A percentile compares a stretch with the other conserved stretches of the same genome.
Evolutionary conservation across 768 basidiomycete genomes (phyloP).

Genomic region (Lactifluus piperatus): DNA sequence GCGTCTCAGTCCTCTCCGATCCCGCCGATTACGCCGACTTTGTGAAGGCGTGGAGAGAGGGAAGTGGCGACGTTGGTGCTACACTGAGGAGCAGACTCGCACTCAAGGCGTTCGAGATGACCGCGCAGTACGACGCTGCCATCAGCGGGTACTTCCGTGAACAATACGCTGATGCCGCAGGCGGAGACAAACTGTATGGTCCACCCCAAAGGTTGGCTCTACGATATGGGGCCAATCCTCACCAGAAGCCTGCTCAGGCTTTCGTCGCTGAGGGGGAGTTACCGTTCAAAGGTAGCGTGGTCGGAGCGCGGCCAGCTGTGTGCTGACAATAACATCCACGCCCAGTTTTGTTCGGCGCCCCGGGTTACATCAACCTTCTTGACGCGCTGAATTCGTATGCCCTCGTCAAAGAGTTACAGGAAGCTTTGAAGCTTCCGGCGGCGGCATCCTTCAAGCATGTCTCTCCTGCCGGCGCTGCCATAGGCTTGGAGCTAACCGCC

Average conservation of each 20-base stretch:
- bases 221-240: constrained; percentile 96
- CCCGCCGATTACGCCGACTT: constrained; percentile 83
- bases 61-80: constrained; percentile 67
- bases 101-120: constrained; percentile 96
- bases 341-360: constrained; percentile 82
- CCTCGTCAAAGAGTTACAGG: constrained; percentile 88
- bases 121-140: constrained; percentile 88
- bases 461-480: constrained; percentile 94
- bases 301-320: neutral
- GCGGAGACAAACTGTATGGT: constrained; percentile 52
- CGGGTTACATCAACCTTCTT: constrained; percentile 96
- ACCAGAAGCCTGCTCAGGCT: constrained; percentile 97
- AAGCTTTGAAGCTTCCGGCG: constrained; percentile 80
- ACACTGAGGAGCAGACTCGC: constrained; percentile 71
- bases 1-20: constrained; percentile 84
- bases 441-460: constrained; percentile 99
- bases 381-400: constrained; percentile 97
- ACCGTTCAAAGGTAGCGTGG: constrained; percentile 76
- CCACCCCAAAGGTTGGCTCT: constrained; percentile 78
- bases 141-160: constrained; percentile 96
- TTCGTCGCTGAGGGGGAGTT: constrained; percentile 82
- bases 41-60: constrained; percentile 64
- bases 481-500: constrained; percentile 75
- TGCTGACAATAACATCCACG: neutral
- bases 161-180: constrained; percentile 83